These are phyloP conservation scores for Triangularia verruculosa DNA, from an alignment of 2,329 filamentous ascomycete genomes.

Conservation along the genomic window DNA sequence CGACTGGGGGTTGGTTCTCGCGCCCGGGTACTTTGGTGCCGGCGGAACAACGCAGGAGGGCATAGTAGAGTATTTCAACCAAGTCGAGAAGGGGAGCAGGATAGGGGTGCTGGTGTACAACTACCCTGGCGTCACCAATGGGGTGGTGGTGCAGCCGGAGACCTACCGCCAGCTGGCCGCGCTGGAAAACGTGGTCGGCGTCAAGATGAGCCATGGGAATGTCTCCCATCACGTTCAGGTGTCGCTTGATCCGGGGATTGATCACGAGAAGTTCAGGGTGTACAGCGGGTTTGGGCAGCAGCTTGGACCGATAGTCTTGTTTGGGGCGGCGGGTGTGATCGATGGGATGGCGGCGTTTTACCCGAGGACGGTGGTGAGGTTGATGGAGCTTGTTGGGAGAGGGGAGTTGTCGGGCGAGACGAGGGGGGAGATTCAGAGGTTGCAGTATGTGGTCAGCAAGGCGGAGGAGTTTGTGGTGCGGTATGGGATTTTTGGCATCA, in stretches of 20 bases:
- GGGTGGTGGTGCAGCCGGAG: slow-evolving; percentile 55
- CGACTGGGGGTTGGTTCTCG: slow-evolving; percentile 61
- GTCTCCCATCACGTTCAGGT: slow-evolving; percentile 63
- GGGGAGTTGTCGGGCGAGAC: slow-evolving; percentile 30
- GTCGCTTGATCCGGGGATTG: slow-evolving; percentile 57
- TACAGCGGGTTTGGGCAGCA: slow-evolving; percentile 67
- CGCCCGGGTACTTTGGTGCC: slow-evolving; percentile 63
- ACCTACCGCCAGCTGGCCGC: slow-evolving; percentile 56
- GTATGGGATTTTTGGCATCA: slow-evolving; percentile 62
- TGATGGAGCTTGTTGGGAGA: slow-evolving; percentile 49
- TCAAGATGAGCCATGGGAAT: slow-evolving; percentile 64
- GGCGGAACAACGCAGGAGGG: slow-evolving; percentile 54
- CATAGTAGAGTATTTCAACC: slow-evolving; percentile 58
- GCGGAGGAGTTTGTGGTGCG: slow-evolving; percentile 62
- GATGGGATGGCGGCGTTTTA: slow-evolving; percentile 65
- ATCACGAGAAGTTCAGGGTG: slow-evolving; percentile 59
- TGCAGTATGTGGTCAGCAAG: slow-evolving; percentile 60
- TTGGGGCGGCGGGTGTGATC: slow-evolving; percentile 63
- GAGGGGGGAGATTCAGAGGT: slow-evolving; percentile 50
- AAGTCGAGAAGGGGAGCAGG: slow-evolving; percentile 58
- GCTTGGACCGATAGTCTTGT: slow-evolving; percentile 59
- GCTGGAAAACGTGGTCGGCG: slow-evolving; percentile 65
- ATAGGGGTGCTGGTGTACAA: slow-evolving; percentile 61
- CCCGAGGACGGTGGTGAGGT: slow-evolving; percentile 57
- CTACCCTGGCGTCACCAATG: slow-evolving; percentile 65